Evolutionary conservation across 306 rosid genomes (phyloP).

Genomic region (Vigna angularis): DNA sequence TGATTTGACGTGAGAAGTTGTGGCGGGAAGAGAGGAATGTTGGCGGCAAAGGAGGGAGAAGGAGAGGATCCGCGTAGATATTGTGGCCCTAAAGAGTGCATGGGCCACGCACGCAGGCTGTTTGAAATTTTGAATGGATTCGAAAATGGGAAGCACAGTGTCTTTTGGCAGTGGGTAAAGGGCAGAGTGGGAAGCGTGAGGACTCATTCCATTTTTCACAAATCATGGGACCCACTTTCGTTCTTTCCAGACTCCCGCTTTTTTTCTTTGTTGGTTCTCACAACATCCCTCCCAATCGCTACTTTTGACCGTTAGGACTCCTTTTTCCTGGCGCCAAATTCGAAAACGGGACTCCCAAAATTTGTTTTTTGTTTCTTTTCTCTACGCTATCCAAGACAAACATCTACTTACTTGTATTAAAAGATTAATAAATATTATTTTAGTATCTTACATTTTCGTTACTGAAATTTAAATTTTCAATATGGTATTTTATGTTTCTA

Average conservation of each 20-base stretch:
- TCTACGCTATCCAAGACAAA: too few relatives aligned
- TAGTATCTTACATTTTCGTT: too few relatives aligned
- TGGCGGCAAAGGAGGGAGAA: constrained; percentile 58
- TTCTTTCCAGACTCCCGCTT: too few relatives aligned
- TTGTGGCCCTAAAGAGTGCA: constrained; percentile 1
- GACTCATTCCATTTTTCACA: neutral
- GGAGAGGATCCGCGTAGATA: neutral
- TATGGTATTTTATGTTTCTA: too few relatives aligned
- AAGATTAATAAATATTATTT: too few relatives aligned
- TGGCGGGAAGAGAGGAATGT: constrained; percentile 60
- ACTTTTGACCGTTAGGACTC: constrained; percentile 58
- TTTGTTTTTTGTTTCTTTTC: too few relatives aligned
- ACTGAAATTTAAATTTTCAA: too few relatives aligned
- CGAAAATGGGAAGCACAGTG: constrained; percentile 1
- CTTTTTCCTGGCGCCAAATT: constrained; percentile 54
- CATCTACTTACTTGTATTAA: too few relatives aligned
- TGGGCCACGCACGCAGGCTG: constrained; percentile 3
- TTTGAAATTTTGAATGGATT: neutral
- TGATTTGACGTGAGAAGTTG: neutral
- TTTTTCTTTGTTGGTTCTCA: neutral
- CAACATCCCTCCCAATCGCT: neutral
- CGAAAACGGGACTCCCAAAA: constrained; percentile 35
- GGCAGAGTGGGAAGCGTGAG: constrained; percentile 22
- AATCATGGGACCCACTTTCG: neutral
- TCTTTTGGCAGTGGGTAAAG: constrained; percentile 41